Conservation (phyloP, 1,284 basidiomycete species). For the Wallemia ichthyophaga region DNA sequence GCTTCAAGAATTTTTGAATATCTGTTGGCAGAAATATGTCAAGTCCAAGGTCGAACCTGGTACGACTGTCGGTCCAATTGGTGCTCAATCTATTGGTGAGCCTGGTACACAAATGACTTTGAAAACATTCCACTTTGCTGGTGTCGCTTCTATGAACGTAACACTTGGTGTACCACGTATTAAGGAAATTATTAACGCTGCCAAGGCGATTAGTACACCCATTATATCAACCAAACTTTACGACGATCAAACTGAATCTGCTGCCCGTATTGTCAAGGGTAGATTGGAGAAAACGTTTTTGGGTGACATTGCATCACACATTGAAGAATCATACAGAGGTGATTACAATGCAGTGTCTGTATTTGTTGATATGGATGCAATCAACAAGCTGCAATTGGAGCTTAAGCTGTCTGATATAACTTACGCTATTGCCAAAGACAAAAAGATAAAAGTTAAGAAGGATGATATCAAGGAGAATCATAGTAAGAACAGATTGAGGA, state of each 20-base stretch:
- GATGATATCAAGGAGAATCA: constrained; percentile 61
- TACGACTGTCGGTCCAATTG: constrained; percentile 88
- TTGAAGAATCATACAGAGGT: constrained; percentile 87
- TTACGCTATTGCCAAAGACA: background rate
- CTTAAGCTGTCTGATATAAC: background rate
- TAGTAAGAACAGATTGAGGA: constrained; percentile 46
- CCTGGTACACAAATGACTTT: constrained; percentile 99
- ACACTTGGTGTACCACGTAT: constrained; percentile 97
- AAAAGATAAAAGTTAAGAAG: constrained; percentile 60
- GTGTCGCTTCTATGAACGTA: constrained; percentile 99
- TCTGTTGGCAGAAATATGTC: constrained; percentile 72
- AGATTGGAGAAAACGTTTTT: constrained; percentile 82
- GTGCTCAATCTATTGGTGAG: constrained; percentile 96
- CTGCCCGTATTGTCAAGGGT: constrained; percentile 90
- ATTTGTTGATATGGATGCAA: constrained; percentile 66
- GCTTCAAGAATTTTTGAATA: constrained; percentile 43
- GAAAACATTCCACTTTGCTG: constrained; percentile 99
- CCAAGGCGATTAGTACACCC: constrained; percentile 84
- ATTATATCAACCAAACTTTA: constrained; percentile 92
- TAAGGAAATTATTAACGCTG: constrained; percentile 98
- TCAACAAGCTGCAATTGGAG: constrained; percentile 56
- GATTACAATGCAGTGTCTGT: constrained; percentile 78
- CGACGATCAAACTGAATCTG: constrained; percentile 48
- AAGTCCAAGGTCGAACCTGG: constrained; percentile 85
- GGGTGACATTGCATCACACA: constrained; percentile 67